Conservation (phyloP, 1,139 yeast species). For the Nakaseomyces nivariensis region DNA sequence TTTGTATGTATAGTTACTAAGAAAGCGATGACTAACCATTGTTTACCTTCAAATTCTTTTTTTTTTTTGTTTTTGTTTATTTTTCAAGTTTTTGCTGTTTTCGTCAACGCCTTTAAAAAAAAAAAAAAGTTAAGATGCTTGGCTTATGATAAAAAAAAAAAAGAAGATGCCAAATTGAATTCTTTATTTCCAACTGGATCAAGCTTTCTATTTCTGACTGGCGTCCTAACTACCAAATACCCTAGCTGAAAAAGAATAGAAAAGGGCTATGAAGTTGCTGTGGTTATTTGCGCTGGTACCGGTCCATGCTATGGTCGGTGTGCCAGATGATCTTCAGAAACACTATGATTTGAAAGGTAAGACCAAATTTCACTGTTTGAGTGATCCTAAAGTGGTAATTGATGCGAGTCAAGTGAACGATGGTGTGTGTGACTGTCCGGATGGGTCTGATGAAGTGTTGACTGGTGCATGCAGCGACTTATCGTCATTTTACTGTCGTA, state of each 20-base stretch:
- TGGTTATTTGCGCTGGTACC: neutral
- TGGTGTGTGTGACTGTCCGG: constrained; percentile 92
- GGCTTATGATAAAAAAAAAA: no score
- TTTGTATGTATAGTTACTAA: no score
- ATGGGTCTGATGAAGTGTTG: constrained; percentile 96
- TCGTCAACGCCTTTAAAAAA: neutral
- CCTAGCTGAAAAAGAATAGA: neutral
- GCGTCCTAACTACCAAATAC: no score
- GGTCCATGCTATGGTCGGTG: constrained; percentile 7
- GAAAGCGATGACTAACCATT: neutral
- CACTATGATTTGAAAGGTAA: constrained; percentile 22
- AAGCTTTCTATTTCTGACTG: no score
- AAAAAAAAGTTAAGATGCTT: no score
- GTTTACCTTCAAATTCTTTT: neutral
- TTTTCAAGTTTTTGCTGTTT: neutral
- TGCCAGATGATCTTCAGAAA: constrained; percentile 11
- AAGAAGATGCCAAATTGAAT: no score
- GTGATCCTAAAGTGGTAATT: constrained; percentile 51
- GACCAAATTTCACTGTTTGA: constrained; percentile 56
- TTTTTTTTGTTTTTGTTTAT: neutral
- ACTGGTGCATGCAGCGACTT: constrained; percentile 65
- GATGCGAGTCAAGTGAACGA: constrained; percentile 65
- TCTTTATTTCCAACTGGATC: no score
- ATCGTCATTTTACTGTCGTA: constrained; percentile 57
- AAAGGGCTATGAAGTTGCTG: neutral